phyloP scores from a whole-genome alignment of 1,284 basidiomycete genomes.

The Melampsora medusae region DNA sequence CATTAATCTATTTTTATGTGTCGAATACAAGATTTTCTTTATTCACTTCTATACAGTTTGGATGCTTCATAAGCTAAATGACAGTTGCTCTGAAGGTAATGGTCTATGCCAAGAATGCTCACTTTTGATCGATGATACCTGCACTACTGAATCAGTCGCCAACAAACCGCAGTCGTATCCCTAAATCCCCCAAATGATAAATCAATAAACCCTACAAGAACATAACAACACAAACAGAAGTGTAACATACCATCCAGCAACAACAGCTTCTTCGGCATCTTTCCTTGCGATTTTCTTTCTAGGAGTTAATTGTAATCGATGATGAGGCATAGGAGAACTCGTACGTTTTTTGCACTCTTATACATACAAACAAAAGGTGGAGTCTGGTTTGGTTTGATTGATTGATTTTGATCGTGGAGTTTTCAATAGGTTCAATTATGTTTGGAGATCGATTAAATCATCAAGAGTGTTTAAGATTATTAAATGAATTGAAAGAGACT shows the following conservation, averaged over 20 bases:
- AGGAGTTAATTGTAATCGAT: conserved; percentile 56
- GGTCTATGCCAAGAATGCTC: too few relatives aligned
- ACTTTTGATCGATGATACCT: not conserved
- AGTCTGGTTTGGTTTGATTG: too few relatives aligned
- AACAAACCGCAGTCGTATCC: conserved; percentile 1
- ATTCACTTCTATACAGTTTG: too few relatives aligned
- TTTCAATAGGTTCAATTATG: conserved; percentile 79
- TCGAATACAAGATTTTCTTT: too few relatives aligned
- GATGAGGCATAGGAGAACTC: conserved; percentile 56
- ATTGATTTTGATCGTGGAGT: too few relatives aligned
- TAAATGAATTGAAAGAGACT: conserved; percentile 67
- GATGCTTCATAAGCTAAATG: too few relatives aligned
- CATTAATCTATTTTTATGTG: too few relatives aligned
- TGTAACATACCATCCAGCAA: not conserved
- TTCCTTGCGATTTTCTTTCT: conserved; percentile 62
- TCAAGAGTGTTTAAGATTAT: conserved; percentile 69
- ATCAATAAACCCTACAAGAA: not conserved
- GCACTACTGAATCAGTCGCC: not conserved
- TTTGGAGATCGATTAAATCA: conserved; percentile 77
- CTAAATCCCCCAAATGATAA: not conserved
- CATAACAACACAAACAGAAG: not conserved
- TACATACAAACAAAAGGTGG: too few relatives aligned
- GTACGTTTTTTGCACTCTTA: too few relatives aligned
- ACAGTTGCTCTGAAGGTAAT: too few relatives aligned
- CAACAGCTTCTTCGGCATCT: not conserved